Evolutionary conservation across 176 grass and related monocot species (phyloP).

Genomic region (Zizania latifolia): DNA sequence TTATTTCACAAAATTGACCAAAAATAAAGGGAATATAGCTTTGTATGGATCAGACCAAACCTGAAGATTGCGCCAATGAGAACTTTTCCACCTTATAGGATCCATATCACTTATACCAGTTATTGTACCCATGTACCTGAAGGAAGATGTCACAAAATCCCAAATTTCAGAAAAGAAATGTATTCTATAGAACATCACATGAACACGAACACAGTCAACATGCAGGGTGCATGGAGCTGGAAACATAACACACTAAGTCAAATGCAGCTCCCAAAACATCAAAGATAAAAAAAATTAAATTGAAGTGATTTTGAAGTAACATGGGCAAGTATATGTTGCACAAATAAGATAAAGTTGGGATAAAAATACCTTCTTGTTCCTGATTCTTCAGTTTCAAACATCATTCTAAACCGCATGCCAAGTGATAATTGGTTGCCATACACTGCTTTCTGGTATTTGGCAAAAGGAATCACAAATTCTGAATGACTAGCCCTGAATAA

Average conservation of each 20-base stretch:
- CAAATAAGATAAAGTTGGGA: slow-evolving; percentile 23
- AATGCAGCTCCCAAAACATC: slow-evolving; percentile 3
- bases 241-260: too few relatives aligned
- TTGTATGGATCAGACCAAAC: slow-evolving; percentile 38
- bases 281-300: not conserved
- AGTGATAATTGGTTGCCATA: slow-evolving; percentile 64
- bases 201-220: not conserved
- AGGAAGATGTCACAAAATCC: slow-evolving; percentile 15
- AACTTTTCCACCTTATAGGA: slow-evolving; percentile 69
- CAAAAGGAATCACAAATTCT: slow-evolving; percentile 88
- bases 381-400: slow-evolving; percentile 89
- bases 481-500: slow-evolving; percentile 61
- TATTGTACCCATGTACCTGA: slow-evolving; percentile 81
- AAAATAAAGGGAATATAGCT: slow-evolving; percentile 12
- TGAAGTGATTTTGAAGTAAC: slow-evolving; percentile 7
- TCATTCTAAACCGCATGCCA: slow-evolving; percentile 86
- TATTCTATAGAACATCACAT: slow-evolving; percentile 9
- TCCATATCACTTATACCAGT: slow-evolving; percentile 71
- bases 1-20: slow-evolving; percentile 15
- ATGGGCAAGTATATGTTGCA: not conserved
- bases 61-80: slow-evolving; percentile 73
- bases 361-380: slow-evolving; percentile 62
- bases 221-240: not conserved
- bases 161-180: not conserved
- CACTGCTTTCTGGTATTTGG: slow-evolving; percentile 68